Evolutionary conservation across 2,329 filamentous ascomycete genomes (phyloP).

Genomic region (Teratosphaeria destructans): DNA sequence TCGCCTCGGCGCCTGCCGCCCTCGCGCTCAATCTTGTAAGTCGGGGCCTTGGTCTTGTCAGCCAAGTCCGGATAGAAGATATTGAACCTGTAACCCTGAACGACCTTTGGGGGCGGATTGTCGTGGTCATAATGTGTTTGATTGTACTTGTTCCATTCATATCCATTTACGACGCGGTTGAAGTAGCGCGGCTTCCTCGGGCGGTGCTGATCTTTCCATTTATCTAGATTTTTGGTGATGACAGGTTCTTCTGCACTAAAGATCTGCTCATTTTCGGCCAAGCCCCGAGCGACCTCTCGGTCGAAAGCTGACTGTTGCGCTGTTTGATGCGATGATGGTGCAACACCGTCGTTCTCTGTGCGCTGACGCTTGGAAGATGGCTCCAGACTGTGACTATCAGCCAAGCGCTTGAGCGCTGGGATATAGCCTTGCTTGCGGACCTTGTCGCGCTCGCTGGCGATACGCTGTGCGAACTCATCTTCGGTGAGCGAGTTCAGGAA

Average conservation of each 20-base stretch:
- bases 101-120: constrained; percentile 93
- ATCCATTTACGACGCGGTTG: constrained; percentile 96
- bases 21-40: constrained; percentile 90
- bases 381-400: background rate
- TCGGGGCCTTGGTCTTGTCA: constrained; percentile 81
- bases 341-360: constrained; percentile 11
- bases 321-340: constrained; percentile 1
- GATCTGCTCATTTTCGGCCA: constrained; percentile 90
- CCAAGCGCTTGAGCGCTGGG: constrained; percentile 30
- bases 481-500: constrained; percentile 48
- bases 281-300: constrained; percentile 79
- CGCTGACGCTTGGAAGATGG: constrained; percentile 17
- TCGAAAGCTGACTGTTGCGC: constrained; percentile 38
- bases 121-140: constrained; percentile 99
- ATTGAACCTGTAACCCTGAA: constrained; percentile 99
- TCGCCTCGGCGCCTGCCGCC: constrained; percentile 81
- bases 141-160: constrained; percentile 99
- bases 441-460: constrained; percentile 50
- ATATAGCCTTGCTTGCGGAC: constrained; percentile 57
- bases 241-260: constrained; percentile 84
- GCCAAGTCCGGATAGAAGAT: constrained; percentile 98
- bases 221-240: constrained; percentile 50
- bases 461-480: constrained; percentile 45
- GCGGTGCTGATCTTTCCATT: constrained; percentile 75
- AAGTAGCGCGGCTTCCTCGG: constrained; percentile 93